phyloP scores from a whole-genome alignment of 2,329 filamentous ascomycete genomes.

The Fusarium sp. region DNA sequence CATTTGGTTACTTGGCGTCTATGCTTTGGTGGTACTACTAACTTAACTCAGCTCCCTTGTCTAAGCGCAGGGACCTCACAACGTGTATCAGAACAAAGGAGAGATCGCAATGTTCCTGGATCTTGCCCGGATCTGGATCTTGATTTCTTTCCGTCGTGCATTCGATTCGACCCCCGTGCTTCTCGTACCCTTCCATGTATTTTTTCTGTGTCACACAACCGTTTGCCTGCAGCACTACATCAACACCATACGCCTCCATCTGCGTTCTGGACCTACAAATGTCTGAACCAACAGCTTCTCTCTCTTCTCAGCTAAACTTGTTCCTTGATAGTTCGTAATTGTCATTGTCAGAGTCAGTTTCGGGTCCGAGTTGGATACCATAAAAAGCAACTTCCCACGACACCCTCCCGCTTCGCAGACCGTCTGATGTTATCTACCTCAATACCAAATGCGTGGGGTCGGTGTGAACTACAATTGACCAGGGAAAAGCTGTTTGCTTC shows the following conservation, averaged over 20 bases:
- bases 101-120: not conserved
- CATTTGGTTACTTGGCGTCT: not conserved
- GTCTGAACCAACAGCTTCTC: slow-evolving; percentile 1
- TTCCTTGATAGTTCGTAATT: not conserved
- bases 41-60: not conserved
- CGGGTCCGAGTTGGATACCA: not conserved
- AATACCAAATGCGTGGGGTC: slow-evolving; percentile 22
- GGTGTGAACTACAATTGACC: slow-evolving; percentile 7
- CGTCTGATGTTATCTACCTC: slow-evolving; percentile 4
- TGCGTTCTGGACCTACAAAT: not conserved
- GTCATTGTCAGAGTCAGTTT: not conserved
- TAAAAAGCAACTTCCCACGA: slow-evolving; percentile 13
- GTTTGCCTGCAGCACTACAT: slow-evolving; percentile 15
- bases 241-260: slow-evolving; percentile 16
- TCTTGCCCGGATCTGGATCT: slow-evolving; percentile 1
- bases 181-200: not conserved
- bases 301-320: not conserved
- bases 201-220: slow-evolving; percentile 20
- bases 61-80: not conserved
- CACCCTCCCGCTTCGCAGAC: slow-evolving; percentile 15
- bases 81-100: slow-evolving; percentile 5
- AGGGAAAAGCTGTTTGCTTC: slow-evolving; percentile 29
- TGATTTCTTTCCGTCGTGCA: slow-evolving; percentile 3
- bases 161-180: not conserved
- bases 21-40: not conserved